A percentile compares a stretch with the other conserved stretches of the same genome.
Conservation (phyloP, 768 basidiomycete genomes). For the Gymnopilus junonius region DNA sequence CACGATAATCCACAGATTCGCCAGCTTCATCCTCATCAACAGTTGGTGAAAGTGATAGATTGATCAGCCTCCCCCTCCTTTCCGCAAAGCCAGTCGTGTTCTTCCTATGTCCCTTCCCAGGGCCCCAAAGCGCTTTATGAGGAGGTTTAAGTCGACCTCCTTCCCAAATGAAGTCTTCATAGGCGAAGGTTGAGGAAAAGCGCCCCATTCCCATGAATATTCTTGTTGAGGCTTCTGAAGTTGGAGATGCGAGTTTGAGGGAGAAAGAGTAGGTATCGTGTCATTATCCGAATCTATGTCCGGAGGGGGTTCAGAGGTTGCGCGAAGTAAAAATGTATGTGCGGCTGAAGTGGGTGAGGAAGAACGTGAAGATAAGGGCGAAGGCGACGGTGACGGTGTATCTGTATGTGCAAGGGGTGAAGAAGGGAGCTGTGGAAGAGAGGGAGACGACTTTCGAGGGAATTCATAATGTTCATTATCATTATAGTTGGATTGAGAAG, state of each 20-base stretch:
- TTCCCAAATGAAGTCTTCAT: conserved; percentile 55
- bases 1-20: not conserved
- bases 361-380: conserved; percentile 18
- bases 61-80: conserved; percentile 22
- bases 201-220: conserved; percentile 96
- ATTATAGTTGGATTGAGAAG: conserved; percentile 1
- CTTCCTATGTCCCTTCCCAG: conserved; percentile 30
- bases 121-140: conserved; percentile 18
- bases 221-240: conserved; percentile 49
- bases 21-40: conserved; percentile 3
- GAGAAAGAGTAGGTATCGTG: conserved; percentile 9
- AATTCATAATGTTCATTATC: conserved; percentile 19
- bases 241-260: conserved; percentile 14
- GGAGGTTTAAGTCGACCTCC: conserved; percentile 41
- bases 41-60: conserved; percentile 19
- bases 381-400: not conserved
- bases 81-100: conserved; percentile 26
- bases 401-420: conserved; percentile 18
- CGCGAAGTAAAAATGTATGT: conserved; percentile 42
- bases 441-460: conserved; percentile 15
- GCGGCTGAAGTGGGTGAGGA: conserved; percentile 21
- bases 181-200: conserved; percentile 82
- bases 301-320: conserved; percentile 66
- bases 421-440: not conserved
- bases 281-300: conserved; percentile 39